Base-by-base conservation (phyloP, 441 rosid species). In the Croton setiger region DNA sequence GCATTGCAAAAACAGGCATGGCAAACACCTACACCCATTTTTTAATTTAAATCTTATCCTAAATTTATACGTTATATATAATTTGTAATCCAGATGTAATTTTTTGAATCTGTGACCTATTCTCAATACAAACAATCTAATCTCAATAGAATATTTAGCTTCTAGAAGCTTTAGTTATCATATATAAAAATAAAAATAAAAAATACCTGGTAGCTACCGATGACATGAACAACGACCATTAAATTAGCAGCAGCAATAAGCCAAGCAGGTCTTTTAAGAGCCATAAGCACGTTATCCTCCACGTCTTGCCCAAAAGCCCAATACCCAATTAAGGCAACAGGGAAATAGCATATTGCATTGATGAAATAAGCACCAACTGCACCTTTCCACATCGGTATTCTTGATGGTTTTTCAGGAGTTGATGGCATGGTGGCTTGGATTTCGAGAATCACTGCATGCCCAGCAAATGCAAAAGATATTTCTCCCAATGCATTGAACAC, bases 351-450 rank as follows among this genome's bases (percentile, higher is more conserved):
- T 44, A 93, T 75, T 1, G 96, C 98, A 31, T 93, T 93, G 69
- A 91, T 71, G 33, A 93, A 88, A 71, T 93, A 93, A 67, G 97
- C 84, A 9, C 91, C 92, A 0, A 91, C 1, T 1, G 84, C 98
- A 4, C 98, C 98, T 74, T 86, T 91, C 98, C 96, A 93, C 98
- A 93, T 93, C 0, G 95, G 80, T 17, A 88, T 70, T 57, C 74
- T 89, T 3, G 97, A 93, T 59, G 98, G 95, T 71, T 75, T 93
- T 63, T 89, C 91, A 0, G 91, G 88, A 1, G 95, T 88, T 0
- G 98, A 93, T 23, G 97, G 98, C 62, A 93, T 87, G 3, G 98
- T 94, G 67, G 97, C 96, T 74, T 94, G 98, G 63, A 94, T 94
- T 75, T 94, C 97, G 0, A 94, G 88, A 36, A 73, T 95, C 12